Base-by-base conservation (phyloP, 257 asterid species). In the Echium plantagineum region DNA sequence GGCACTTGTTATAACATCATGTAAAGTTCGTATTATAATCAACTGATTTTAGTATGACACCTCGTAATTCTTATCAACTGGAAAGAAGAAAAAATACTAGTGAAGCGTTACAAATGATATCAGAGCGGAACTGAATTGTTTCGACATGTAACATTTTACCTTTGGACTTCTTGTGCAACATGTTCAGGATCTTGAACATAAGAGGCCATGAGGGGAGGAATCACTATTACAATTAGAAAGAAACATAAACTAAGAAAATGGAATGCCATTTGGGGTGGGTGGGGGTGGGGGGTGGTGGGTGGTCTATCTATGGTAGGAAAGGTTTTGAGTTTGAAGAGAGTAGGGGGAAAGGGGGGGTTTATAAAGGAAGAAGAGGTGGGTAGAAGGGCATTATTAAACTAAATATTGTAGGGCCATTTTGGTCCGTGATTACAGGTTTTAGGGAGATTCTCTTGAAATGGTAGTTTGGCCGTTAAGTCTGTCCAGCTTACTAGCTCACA, bases 91-190 rank as follows among this genome's bases (percentile, higher is more conserved):
- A 42, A 42, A 10, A 42, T 10, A 12, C 17, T 35, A 35, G 17
- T 10, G 49, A 1, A 1, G 7, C 22, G 22, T 15, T 61, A 18
- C 31, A 48, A 47, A 47, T 21, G 6, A 61, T 21, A 61, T 61
- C 35, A 61, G 21, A 21, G 7, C 55, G 6, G 53, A 19, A 47
- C 47, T 10, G 4, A 10, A 21, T 46, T 35, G 10, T 35, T 7
- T 35, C 3, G 15, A 35, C 19, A 10, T 49, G n/a, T n/a, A 64
- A 64, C 60, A 55, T 69, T 3, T 22, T 56, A 86, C 95, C 90
- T 78, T 17, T 84, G 86, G 21, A 87, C 86, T 80, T 87, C 75
- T 58, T 84, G 82, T 18, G 77, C 89, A 8, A 87, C 81, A 15
- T 60, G 35, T 19, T 87, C 85, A 19, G 90, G 86, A 58, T 82